Conservation (phyloP, 257 asterid species). For the Ophiorrhiza pumila region DNA sequence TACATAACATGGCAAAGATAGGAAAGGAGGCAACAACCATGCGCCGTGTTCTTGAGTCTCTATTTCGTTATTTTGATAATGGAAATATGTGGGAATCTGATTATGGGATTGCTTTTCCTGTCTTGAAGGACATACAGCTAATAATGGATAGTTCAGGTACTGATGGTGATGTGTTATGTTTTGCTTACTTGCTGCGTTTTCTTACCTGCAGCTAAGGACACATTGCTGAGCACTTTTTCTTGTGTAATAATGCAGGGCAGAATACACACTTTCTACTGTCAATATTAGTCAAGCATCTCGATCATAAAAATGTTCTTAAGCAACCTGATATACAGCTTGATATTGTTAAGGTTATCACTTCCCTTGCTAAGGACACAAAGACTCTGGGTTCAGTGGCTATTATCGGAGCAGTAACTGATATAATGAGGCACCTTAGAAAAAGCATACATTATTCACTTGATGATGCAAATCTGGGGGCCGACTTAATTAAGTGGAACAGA, state of each 20-base stretch:
- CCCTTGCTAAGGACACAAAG: constrained; percentile 71
- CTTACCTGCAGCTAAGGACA: background rate
- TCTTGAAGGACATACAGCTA: constrained; percentile 84
- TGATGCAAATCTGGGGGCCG: constrained; percentile 69
- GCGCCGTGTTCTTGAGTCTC: constrained; percentile 95
- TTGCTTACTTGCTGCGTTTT: constrained; percentile 1
- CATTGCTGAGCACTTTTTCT: background rate
- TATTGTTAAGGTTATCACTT: constrained; percentile 66
- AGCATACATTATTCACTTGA: constrained; percentile 82
- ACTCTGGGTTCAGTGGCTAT: constrained; percentile 68
- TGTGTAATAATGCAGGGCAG: constrained; percentile 55
- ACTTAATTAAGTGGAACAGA: constrained; percentile 66
- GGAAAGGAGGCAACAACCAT: constrained; percentile 96
- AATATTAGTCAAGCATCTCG: constrained; percentile 85
- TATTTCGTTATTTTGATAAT: constrained; percentile 77
- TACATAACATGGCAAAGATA: constrained; percentile 90
- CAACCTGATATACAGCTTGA: constrained; percentile 92
- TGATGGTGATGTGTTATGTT: background rate
- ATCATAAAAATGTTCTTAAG: constrained; percentile 80
- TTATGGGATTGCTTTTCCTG: constrained; percentile 77
- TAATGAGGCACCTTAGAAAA: constrained; percentile 91
- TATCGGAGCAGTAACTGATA: constrained; percentile 79
- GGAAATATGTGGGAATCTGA: constrained; percentile 71
- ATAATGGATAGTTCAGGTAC: constrained; percentile 88
- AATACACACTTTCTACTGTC: constrained; percentile 79